These are phyloP conservation scores for Solanum pinnatisectum DNA, from an alignment of 257 asterid species.

Conservation along the genomic window DNA sequence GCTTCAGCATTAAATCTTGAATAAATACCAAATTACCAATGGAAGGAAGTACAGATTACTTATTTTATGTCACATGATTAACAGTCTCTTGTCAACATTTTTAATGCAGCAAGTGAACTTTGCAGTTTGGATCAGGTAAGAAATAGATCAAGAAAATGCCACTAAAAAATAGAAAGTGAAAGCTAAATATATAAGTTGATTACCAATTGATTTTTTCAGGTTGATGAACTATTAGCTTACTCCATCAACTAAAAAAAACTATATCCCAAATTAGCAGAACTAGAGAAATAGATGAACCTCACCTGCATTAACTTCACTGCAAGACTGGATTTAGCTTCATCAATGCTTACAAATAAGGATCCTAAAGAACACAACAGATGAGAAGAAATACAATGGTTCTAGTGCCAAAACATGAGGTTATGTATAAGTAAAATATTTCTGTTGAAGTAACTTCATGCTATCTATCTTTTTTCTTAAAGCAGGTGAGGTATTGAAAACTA, in stretches of 20 bases:
- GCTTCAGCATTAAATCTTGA: neutral
- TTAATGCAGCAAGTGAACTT: neutral
- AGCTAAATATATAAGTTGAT: neutral
- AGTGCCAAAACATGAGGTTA: neutral
- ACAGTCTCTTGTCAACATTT: neutral
- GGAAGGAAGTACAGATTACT: neutral
- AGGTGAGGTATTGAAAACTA: neutral
- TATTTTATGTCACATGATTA: neutral
- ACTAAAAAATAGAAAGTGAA: neutral
- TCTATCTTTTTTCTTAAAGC: neutral
- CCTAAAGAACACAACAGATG: conserved; percentile 34
- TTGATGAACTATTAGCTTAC: neutral
- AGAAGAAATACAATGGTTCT: neutral
- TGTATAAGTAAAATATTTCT: neutral
- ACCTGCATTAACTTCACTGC: conserved; percentile 92
- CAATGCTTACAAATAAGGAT: conserved; percentile 68
- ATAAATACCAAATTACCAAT: neutral
- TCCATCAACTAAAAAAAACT: neutral
- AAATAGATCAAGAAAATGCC: neutral
- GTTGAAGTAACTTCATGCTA: neutral
- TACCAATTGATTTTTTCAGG: neutral
- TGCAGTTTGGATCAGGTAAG: neutral
- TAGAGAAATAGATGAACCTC: conserved; percentile 11
- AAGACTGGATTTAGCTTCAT: conserved; percentile 63
- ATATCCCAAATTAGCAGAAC: neutral